phyloP scores from a whole-genome alignment of 2,329 filamentous ascomycete genomes.

The Colletotrichum sp. region DNA sequence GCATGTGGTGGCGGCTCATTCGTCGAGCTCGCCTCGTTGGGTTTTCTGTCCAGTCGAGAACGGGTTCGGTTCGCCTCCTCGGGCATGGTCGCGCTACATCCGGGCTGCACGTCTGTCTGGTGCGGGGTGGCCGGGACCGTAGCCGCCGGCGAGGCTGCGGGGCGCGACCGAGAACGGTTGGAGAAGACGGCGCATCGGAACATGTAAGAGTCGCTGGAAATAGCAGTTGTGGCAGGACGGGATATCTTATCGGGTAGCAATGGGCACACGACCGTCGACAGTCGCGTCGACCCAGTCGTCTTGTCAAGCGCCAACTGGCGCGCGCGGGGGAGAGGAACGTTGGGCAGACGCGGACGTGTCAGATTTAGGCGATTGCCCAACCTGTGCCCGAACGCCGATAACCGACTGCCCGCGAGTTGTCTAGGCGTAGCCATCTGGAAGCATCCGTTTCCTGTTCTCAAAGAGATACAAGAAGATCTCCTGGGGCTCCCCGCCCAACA shows the following conservation, averaged over 20 bases:
- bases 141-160: neutral
- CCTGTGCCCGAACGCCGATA: neutral
- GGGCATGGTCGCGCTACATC: neutral
- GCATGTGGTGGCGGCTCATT: neutral
- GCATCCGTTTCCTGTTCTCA: constrained; percentile 23
- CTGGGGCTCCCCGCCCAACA: constrained; percentile 48
- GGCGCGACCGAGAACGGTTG: neutral
- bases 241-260: neutral
- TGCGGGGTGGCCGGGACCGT: neutral
- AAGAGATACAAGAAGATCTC: constrained; percentile 59
- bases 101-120: neutral
- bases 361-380: neutral
- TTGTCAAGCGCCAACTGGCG: neutral
- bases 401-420: neutral
- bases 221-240: neutral
- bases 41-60: neutral
- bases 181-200: neutral
- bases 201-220: neutral
- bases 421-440: neutral
- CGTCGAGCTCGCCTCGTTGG: constrained; percentile 7
- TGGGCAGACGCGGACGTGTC: neutral
- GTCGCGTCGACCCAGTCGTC: neutral
- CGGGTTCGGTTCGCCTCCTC: neutral
- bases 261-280: neutral
- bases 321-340: neutral